Evolutionary conservation across 2,329 filamentous ascomycete genomes (phyloP).

Genomic region (Phialophora verrucosa): DNA sequence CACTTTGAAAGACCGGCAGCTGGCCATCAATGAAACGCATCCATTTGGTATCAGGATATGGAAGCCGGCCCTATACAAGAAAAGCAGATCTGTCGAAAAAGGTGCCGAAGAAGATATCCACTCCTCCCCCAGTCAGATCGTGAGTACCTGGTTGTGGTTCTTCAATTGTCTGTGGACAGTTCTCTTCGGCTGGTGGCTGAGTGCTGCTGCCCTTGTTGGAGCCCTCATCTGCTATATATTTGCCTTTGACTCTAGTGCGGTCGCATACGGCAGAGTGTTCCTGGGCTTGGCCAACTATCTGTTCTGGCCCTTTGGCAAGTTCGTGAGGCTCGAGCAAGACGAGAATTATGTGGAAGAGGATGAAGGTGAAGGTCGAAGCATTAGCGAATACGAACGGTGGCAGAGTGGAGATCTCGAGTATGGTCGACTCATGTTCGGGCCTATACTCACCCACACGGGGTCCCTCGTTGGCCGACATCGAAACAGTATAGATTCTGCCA

Average conservation of each 20-base stretch:
- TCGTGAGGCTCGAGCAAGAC: conserved; percentile 89
- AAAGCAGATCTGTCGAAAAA: conserved; percentile 92
- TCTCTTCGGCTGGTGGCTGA: conserved; percentile 95
- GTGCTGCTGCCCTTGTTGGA: conserved; percentile 73
- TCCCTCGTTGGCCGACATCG: conserved; percentile 86
- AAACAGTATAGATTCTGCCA: conserved; percentile 84
- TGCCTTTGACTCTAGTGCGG: conserved; percentile 76
- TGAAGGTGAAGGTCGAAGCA: conserved; percentile 91
- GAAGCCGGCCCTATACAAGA: conserved; percentile 99
- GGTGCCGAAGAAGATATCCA: conserved; percentile 97
- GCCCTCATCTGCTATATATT: conserved; percentile 80
- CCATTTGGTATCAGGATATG: conserved; percentile 98
- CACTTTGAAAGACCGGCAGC: conserved; percentile 92
- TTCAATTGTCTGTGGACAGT: conserved; percentile 93
- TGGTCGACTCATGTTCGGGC: conserved; percentile 93
- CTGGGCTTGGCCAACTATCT: conserved; percentile 84
- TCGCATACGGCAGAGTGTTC: conserved; percentile 83
- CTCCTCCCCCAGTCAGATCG: conserved; percentile 85
- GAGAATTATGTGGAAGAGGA: conserved; percentile 95
- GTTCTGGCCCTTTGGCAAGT: conserved; percentile 96
- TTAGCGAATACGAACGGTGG: conserved; percentile 99
- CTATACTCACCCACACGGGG: conserved; percentile 64
- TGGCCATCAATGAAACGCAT: conserved; percentile 98
- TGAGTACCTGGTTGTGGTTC: conserved; percentile 80
- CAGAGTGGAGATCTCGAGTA: conserved; percentile 97